Evolutionary conservation across 2,329 filamentous ascomycete species (phyloP), one percentile per base, ranked within the genome.

Genomic region (Monilinia vaccinii-corymbosi): DNA sequence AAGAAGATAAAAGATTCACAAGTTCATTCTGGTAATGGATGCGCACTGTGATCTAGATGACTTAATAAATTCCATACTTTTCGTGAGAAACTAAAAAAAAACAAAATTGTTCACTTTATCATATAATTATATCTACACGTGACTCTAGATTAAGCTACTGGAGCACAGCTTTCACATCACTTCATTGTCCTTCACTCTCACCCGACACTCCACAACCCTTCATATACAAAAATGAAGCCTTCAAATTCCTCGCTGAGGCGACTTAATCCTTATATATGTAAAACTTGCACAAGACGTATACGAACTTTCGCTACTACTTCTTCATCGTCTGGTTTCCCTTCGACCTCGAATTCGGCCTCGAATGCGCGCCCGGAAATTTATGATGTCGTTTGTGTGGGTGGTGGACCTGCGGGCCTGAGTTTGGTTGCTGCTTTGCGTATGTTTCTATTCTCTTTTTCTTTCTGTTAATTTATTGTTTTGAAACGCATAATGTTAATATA

Each of bases 371-470:
- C 67, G 34, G 69, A 71, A 4, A 62, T 72, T 21, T 73, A 70
- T 58, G 71, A 73, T 67, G 67, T 73, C 8, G 71, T 73, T 23
- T 73, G 71, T 50, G 68, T 73, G 45, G 71, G 71, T 38, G 71
- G 71, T 28, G 71, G 71, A 46, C 71, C 71, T 28, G 71, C 91
- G 48, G 93, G 93, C 59, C 79, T 99, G 61, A 95, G 91, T 69
- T 81, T 95, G 36, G 76, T 92, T 60, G 83, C 88, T 62, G 87
- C 89, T 66, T 79, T 94, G 47, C 86, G 89, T 92, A 79, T 67
- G 80, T 72, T 28, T 10, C 45, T 18, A 47, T 60, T 45, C 44
- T 61, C 21, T 50, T 9, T 38, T 23, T 58, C 18, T 5, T 21
- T 56, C 2, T 3, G 13, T 34, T 18, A 28, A 28, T 6, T 28